Evolutionary conservation across 805 yeast genomes (phyloP), one percentile per base, ranked within the genome.

Genomic region (Wickerhamomyces tratensis): DNA sequence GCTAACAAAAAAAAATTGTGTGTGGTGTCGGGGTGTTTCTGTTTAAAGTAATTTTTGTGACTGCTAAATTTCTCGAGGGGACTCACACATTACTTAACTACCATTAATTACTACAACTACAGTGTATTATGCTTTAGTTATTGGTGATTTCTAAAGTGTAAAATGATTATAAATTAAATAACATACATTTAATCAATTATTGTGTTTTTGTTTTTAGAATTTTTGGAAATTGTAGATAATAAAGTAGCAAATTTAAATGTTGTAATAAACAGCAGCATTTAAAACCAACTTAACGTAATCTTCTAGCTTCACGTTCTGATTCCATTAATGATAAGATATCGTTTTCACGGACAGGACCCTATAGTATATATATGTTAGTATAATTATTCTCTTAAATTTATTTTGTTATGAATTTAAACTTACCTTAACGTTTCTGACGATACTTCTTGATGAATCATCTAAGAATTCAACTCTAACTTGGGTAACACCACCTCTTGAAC

Each of bases 401-500:
- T 20, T 20, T 20, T 20, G 20, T 20, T 20, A 4, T 20, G 20
- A 20, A 20, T 20, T 20, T 20, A 27, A 10, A 27, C 30, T 27
- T 27, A 27, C 30, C 74, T 86, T 86, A 72, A 86, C 96, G 82
- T 86, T 86, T 82, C 96, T 86, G 79, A 86, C 94, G 64, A 86
- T 86, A 67, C 93, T 82, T 80, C 96, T 85, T 73, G 93, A 77
- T 66, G 89, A 77, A 72, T 87, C 96, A 67, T 87, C 96, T 69
- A 86, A 77, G 82, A 86, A 87, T 75, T 86, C 95, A 67, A 86
- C 96, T 74, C 96, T 86, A 74, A 87, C 96, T 76, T 86, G 96
- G 76, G 95, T 86, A 74, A 86, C 96, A 80, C 96, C 96, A 85
- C 98, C 98, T 79, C 98, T 91, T 72, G 98, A 91, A 72, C 98